Base-by-base conservation (phyloP, 2,329 filamentous ascomycete species). In the Fusarium incarnatum region DNA sequence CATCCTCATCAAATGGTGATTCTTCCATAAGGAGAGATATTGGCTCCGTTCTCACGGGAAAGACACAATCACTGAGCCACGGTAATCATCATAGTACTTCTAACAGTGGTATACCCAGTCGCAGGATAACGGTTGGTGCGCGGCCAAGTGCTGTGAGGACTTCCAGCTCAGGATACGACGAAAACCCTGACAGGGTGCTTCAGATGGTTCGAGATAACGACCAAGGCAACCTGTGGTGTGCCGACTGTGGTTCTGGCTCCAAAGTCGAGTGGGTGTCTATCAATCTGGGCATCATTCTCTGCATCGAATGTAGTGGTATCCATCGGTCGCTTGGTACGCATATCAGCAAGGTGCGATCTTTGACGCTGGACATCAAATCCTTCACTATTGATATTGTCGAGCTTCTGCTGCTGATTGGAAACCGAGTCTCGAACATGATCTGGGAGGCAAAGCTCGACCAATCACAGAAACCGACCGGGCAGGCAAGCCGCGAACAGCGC, bases 251-350 rank as follows among this genome's bases (percentile, higher is more conserved):
- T 13, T 97, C 94, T 10, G 91, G 92, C 34, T 88, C 90, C 76
- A 98, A 98, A 82, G 94, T 97, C 23, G 96, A 99, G 80, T 99
- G 96, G 96, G 96, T 98, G 28, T 98, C 96, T 0, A 97, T 99
- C 81, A 99, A 99, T 76, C 86, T 99, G 7, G 96, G 93, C 47
- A 97, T 99, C 64, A 91, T 99, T 56, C 87, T 99, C 22, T 99
- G 96, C 82, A 98, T 98, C 78, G 95, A 99, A 80, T 99, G 96
- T 81, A 97, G 94, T 78, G 96, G 96, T 68, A 98, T 99, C 67
- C 96, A 99, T 80, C 90, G 96, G 44, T 98, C 95, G 2, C 86
- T 99, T 6, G 96, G 96, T 15, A 99, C 96, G 3, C 96, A 99
- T 79, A 98, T 99, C 77, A 97, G 94, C 80, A 99, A 99, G 82